Evolutionary conservation across 139 green algal genomes (phyloP).

Genomic region (Closterium sp.): DNA sequence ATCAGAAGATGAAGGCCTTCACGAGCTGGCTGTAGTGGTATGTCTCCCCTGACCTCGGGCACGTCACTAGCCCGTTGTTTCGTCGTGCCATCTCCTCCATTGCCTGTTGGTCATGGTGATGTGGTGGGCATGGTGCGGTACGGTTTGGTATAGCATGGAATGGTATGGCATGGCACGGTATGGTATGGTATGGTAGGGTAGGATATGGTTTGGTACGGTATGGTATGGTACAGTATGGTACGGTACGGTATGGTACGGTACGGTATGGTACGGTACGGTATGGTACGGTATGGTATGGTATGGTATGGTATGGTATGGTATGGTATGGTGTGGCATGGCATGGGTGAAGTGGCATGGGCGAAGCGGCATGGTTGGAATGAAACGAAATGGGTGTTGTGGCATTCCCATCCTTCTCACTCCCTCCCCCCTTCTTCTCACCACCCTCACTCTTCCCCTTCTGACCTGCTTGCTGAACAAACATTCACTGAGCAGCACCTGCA

Average conservation of each 20-base stretch:
- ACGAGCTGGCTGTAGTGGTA: too few relatives aligned
- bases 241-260: not conserved
- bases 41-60: too few relatives aligned
- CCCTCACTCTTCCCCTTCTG: not conserved
- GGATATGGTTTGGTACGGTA: not conserved
- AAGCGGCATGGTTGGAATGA: not conserved
- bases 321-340: not conserved
- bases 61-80: conserved; percentile 60
- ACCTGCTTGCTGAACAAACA: conserved; percentile 72
- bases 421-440: too few relatives aligned
- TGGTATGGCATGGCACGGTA: not conserved
- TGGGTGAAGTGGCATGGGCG: not conserved
- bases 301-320: conserved; percentile 7
- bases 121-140: not conserved
- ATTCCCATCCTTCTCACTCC: not conserved
- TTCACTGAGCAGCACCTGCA: conserved; percentile 88
- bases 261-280: not conserved
- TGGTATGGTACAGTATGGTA: conserved; percentile 1
- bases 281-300: not conserved
- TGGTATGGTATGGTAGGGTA: not conserved
- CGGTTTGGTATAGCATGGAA: not conserved
- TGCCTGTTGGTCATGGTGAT: not conserved
- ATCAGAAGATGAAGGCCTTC: too few relatives aligned
- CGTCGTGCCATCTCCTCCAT: conserved; percentile 49
- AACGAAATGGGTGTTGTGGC: not conserved